A percentile compares a stretch with the other conserved stretches of the same genome.
Evolutionary conservation across 2,329 filamentous ascomycete species (phyloP).

Genomic region (Paecilomyces sp.): DNA sequence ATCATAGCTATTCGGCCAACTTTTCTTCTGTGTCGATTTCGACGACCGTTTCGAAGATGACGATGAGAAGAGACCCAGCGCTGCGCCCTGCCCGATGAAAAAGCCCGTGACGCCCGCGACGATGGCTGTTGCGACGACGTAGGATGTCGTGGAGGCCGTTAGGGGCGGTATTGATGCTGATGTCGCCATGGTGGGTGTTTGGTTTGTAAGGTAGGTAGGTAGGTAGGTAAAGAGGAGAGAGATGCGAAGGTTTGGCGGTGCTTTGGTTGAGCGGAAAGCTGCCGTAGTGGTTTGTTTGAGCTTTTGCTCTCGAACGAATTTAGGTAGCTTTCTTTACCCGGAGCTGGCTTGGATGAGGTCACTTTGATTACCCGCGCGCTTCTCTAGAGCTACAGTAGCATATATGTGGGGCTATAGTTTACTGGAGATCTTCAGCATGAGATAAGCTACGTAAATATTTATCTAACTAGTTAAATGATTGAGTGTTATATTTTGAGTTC

Average conservation of each 20-base stretch:
- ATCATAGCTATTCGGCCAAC: slow-evolving; percentile 51
- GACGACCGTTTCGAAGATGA: slow-evolving; percentile 27
- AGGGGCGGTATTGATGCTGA: slow-evolving; percentile 27
- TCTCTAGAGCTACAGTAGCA: background rate
- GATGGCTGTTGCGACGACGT: slow-evolving; percentile 67
- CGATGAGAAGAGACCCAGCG: slow-evolving; percentile 61
- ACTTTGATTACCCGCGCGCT: background rate
- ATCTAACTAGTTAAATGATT: background rate
- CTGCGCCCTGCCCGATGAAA: slow-evolving; percentile 57
- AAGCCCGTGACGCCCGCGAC: slow-evolving; percentile 71
- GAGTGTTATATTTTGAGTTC: background rate
- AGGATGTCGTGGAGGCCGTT: slow-evolving; percentile 48
- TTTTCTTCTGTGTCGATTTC: slow-evolving; percentile 33
- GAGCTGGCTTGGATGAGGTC: too few relatives aligned
- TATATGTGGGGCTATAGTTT: background rate
- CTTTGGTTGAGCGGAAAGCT: background rate
- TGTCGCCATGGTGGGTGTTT: slow-evolving; percentile 23
- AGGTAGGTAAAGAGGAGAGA: background rate
- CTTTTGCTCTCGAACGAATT: background rate
- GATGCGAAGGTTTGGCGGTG: background rate
- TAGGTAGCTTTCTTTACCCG: too few relatives aligned
- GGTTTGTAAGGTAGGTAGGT: too few relatives aligned
- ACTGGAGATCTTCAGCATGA: too few relatives aligned
- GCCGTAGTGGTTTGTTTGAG: background rate
- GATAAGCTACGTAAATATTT: background rate